These are phyloP conservation scores for Fusarium avenaceum DNA, from an alignment of 2,329 filamentous ascomycete species.

Conservation along the genomic window DNA sequence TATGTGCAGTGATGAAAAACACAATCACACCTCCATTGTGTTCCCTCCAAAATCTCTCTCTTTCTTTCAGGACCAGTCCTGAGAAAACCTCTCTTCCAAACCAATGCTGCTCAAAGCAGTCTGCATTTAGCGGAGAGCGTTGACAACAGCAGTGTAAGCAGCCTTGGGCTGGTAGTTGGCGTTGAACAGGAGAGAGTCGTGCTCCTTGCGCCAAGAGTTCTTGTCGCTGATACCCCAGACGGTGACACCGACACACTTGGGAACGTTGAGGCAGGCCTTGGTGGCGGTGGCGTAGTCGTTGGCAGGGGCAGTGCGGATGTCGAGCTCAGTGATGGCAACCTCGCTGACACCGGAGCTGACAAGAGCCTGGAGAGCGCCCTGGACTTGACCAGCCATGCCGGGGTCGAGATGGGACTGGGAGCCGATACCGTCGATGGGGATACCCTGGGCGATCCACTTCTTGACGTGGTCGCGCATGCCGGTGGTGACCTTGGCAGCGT, in stretches of 20 bases:
- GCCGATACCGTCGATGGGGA: slow-evolving; percentile 65
- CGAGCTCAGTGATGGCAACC: slow-evolving; percentile 76
- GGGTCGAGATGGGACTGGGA: slow-evolving; percentile 67
- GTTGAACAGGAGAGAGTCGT: slow-evolving; percentile 68
- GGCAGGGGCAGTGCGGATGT: slow-evolving; percentile 70
- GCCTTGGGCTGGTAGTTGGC: slow-evolving; percentile 64
- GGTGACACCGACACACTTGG: slow-evolving; percentile 75
- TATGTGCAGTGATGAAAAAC: slow-evolving; percentile 16
- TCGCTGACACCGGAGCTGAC: slow-evolving; percentile 66
- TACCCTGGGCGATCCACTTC: slow-evolving; percentile 72
- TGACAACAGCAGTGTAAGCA: slow-evolving; percentile 60
- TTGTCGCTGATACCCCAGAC: slow-evolving; percentile 69
- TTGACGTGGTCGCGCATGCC: slow-evolving; percentile 71
- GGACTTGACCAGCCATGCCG: slow-evolving; percentile 52
- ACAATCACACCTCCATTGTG: background rate
- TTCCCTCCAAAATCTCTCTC: background rate
- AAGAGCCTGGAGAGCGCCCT: slow-evolving; percentile 65
- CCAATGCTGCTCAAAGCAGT: background rate
- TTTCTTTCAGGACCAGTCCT: slow-evolving; percentile 3
- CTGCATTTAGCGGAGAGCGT: slow-evolving; percentile 24
- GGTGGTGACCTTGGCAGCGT: slow-evolving; percentile 68
- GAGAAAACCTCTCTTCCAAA: background rate
- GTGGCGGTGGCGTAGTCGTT: slow-evolving; percentile 71
- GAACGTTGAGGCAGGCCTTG: slow-evolving; percentile 69
- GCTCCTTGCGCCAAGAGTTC: slow-evolving; percentile 52